Conservation (phyloP, 768 basidiomycete genomes). For the Serendipita indica region DNA sequence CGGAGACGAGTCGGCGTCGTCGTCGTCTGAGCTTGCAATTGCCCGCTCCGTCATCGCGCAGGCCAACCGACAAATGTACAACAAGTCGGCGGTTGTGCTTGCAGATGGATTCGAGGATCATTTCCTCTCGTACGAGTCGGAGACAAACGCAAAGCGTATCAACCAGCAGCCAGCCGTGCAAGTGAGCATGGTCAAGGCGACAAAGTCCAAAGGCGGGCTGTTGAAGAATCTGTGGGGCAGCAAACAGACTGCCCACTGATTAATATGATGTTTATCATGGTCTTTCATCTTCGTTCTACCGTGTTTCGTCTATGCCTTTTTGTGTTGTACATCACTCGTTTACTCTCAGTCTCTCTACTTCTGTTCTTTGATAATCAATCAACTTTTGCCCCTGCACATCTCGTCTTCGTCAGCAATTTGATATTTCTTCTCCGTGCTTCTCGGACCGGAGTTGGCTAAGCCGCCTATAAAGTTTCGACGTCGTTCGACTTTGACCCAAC, state of each 20-base stretch:
- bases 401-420: too few species aligned
- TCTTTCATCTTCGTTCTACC: slow-evolving; percentile 22
- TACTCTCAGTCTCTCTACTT: neutral
- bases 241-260: neutral
- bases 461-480: too few species aligned
- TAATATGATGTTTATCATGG: neutral
- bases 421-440: too few species aligned
- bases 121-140: slow-evolving; percentile 2
- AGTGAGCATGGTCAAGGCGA: neutral
- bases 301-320: slow-evolving; percentile 5
- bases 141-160: neutral
- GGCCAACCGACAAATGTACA: neutral
- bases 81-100: neutral
- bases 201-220: neutral
- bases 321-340: neutral
- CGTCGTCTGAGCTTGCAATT: neutral
- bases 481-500: slow-evolving; percentile 6
- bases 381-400: neutral
- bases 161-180: neutral
- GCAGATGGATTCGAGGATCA: neutral
- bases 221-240: slow-evolving; percentile 5
- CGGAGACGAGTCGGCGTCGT: neutral
- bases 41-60: neutral
- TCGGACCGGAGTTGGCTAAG: too few species aligned
- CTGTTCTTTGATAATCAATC: neutral